Evolutionary conservation across 1,284 basidiomycete species (phyloP).

Genomic region (Trametes pubescens): DNA sequence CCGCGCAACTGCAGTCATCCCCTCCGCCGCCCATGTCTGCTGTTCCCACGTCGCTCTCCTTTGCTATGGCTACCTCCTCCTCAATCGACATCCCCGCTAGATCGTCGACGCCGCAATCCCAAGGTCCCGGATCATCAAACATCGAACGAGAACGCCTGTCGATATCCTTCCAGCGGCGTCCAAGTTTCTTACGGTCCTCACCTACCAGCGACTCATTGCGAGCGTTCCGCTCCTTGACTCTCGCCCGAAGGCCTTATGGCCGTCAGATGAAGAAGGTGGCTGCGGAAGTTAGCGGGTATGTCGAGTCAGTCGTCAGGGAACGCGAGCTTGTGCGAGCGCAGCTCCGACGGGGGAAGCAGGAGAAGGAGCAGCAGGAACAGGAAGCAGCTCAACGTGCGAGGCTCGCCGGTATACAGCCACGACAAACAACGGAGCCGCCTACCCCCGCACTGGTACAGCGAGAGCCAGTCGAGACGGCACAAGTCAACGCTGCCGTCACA

Average conservation of each 20-base stretch:
- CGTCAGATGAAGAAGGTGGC: constrained; percentile 57
- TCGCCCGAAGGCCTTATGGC: constrained; percentile 31
- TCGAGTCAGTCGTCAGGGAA: constrained; percentile 75
- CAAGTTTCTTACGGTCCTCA: constrained; percentile 39
- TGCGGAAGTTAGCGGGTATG: constrained; percentile 66
- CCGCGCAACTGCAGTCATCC: constrained; percentile 70
- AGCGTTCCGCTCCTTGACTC: constrained; percentile 45
- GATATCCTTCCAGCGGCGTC: constrained; percentile 33
- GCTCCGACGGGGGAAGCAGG: constrained; percentile 58
- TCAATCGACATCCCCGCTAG: constrained; percentile 28
- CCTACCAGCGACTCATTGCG: constrained; percentile 45
- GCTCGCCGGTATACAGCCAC: constrained; percentile 4
- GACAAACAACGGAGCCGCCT: not conserved
- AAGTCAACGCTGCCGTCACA: not conserved
- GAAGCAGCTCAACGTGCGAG: constrained; percentile 28
- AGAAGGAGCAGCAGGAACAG: constrained; percentile 44
- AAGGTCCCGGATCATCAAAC: not conserved
- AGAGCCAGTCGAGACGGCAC: constrained; percentile 8
- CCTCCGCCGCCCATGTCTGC: constrained; percentile 49
- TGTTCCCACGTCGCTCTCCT: constrained; percentile 24
- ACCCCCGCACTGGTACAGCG: not conserved
- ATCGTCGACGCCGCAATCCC: constrained; percentile 33
- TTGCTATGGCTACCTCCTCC: constrained; percentile 21
- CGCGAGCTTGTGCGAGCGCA: constrained; percentile 77
- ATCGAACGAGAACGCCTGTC: constrained; percentile 27